Evolutionary conservation across 805 yeast species (phyloP), one percentile per base, ranked within the genome.

Genomic region (Danielia reshetovae): DNA sequence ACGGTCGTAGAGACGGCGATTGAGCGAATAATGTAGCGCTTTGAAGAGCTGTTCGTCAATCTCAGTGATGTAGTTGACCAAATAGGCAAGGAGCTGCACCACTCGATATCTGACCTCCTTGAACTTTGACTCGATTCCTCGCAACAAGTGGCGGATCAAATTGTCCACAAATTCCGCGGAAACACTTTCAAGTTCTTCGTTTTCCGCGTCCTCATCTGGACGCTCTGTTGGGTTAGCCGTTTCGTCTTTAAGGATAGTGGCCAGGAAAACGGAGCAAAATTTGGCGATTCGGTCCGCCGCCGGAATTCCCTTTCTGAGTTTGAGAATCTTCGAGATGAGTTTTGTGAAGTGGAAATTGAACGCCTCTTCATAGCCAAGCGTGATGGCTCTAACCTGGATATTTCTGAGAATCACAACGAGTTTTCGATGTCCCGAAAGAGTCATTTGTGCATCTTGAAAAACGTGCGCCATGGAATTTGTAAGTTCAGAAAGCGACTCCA

Each of bases 241-340:
- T 27, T 55, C 61, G 26, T 60, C 65, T 30, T 55, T 61, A 25
- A 60, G 60, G 10, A 79, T 55, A 7, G 75, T 62, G 12, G 73
- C 70, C 13, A 85, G 72, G 40, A 67, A 64, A 66, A 85, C 37
- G 64, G 76, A 26, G 77, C 79, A 33, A 71, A 88, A 72, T 48
- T 81, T 84, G 35, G 85, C 84, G 10, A 85, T 71, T 44, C 89
- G 60, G 51, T 88, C 95, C 3, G 85, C 96, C 10, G 74, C 74
- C 7, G 70, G 59, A 46, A 85, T 90, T 3, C 79, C 74, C 49
- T 77, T 80, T 57, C 81, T 85, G 40, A 83, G 61, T 0, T 81
- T 75, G 13, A 93, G 56, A 1, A 85, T 68, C 45, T 79, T 77
- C 42, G 84, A 77, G 16, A 86, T 57, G 43, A 84, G 57, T 35